Base-by-base conservation (phyloP, 1,284 basidiomycete genomes). In the Trametes pubescens region DNA sequence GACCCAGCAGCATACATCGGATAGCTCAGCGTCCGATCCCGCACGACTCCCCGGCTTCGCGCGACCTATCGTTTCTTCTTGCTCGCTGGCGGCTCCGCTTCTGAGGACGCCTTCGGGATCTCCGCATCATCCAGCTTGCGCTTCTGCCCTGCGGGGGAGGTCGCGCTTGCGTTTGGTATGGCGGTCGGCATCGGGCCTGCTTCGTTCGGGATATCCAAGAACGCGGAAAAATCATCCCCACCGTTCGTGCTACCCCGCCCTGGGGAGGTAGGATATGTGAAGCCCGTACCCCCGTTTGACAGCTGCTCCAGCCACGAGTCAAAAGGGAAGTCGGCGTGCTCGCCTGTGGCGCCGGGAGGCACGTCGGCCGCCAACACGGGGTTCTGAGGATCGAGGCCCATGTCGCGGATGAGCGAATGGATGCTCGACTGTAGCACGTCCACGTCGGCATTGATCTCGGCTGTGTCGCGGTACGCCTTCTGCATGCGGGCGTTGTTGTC, bases 391-490 rank as follows among this genome's bases (percentile, higher is more conserved):
- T 90, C 89, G 46, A 93, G 77, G 1, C 91, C 91, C 64, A 92
- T 83, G 55, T 83, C 85, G 70, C 88, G 82, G 51, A 95, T 90
- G 49, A 95, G 81, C 8, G 85, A 84, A 64, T 93, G 86, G 64
- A 96, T 89, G 69, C 86, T 89, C 35, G 80, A 81, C 69, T 92
- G 88, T 57, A 95, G 77, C 37, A 85, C 82, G 65, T 90, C 87
- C 18, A 94, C 89, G 62, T 94, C 91, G 43, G 82, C 81, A 59
- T 88, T 85, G 52, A 95, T 90, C 64, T 89, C 89, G 29, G 84
- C 75, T 0, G 91, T 81, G 55, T 84, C 82, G 51, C 82, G 82
- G 80, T 91, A 92, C 0, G 84, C 79, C 66, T 85, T 85, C 47
- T 88, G 80, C n/a, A 90, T 72, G 49, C 78, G 74, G 9, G 74